phyloP scores from a whole-genome alignment of 2,329 filamentous ascomycete genomes.

The Talaromyces sp. region DNA sequence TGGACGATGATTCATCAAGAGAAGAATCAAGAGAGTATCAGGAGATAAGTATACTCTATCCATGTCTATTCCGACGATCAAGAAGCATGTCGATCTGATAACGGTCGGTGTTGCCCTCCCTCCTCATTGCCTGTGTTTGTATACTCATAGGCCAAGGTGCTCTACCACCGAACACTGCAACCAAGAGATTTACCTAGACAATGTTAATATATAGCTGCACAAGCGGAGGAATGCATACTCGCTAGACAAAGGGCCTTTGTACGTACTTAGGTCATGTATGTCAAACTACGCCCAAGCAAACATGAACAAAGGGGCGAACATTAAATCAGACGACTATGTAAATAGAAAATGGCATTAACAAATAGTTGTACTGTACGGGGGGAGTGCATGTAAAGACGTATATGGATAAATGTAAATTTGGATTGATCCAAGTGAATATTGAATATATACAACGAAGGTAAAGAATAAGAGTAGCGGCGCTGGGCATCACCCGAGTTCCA shows the following conservation, averaged over 20 bases:
- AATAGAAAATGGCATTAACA: background rate
- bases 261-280: background rate
- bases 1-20: background rate
- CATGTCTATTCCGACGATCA: background rate
- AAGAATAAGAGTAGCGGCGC: background rate
- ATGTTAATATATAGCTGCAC: background rate
- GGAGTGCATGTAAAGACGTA: background rate
- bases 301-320: background rate
- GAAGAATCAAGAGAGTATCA: background rate
- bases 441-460: constrained; percentile 5
- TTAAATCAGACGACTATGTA: background rate
- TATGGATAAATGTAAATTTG: background rate
- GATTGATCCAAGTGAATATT: background rate
- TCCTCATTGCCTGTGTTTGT: too few species aligned
- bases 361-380: background rate
- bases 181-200: background rate
- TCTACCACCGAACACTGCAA: too few species aligned
- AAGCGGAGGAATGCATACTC: background rate
- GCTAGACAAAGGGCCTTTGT: background rate
- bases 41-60: background rate
- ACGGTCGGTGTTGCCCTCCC: background rate
- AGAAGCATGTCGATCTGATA: background rate
- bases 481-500: background rate
- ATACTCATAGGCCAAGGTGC: too few species aligned
- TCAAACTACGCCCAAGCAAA: background rate